phyloP scores from a whole-genome alignment of 1,284 basidiomycete genomes.

The Ustilago curta region DNA sequence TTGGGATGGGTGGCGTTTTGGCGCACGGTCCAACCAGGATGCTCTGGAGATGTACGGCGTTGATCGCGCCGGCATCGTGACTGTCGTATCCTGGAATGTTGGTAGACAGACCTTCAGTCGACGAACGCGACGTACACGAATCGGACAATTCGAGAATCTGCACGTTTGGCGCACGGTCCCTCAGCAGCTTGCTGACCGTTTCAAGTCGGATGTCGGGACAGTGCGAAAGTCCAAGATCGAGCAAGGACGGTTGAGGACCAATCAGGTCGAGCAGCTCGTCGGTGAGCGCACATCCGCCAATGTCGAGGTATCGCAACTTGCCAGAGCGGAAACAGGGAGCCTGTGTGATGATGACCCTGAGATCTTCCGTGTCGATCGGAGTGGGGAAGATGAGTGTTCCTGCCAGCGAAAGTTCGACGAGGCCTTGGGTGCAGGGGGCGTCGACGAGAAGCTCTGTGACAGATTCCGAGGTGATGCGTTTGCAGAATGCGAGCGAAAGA shows the following conservation, averaged over 20 bases:
- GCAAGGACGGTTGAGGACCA: conserved; percentile 78
- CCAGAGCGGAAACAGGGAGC: conserved; percentile 87
- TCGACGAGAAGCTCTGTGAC: conserved; percentile 81
- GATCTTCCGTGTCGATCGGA: conserved; percentile 79
- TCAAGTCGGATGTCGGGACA: conserved; percentile 80
- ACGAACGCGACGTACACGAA: conserved; percentile 71
- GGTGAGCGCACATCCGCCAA: conserved; percentile 84
- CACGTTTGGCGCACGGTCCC: conserved; percentile 78
- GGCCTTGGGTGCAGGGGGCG: conserved; percentile 74
- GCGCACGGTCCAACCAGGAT: conserved; percentile 71
- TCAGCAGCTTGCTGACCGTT: conserved; percentile 79
- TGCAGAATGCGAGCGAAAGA: conserved; percentile 88
- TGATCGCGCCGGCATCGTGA: conserved; percentile 73
- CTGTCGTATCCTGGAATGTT: conserved; percentile 65
- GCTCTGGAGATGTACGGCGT: conserved; percentile 73
- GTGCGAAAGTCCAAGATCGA: conserved; percentile 78
- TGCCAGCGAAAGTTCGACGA: conserved; percentile 87
- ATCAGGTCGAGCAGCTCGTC: conserved; percentile 72
- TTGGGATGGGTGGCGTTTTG: conserved; percentile 58
- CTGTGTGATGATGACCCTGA: conserved; percentile 77
- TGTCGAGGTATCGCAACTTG: conserved; percentile 84
- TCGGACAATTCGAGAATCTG: conserved; percentile 87
- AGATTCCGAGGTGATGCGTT: conserved; percentile 81
- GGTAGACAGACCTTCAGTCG: conserved; percentile 37
- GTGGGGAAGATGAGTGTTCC: conserved; percentile 87